phyloP scores from a whole-genome alignment of 345 rosid genomes.

The Orychophragmus violaceus region DNA sequence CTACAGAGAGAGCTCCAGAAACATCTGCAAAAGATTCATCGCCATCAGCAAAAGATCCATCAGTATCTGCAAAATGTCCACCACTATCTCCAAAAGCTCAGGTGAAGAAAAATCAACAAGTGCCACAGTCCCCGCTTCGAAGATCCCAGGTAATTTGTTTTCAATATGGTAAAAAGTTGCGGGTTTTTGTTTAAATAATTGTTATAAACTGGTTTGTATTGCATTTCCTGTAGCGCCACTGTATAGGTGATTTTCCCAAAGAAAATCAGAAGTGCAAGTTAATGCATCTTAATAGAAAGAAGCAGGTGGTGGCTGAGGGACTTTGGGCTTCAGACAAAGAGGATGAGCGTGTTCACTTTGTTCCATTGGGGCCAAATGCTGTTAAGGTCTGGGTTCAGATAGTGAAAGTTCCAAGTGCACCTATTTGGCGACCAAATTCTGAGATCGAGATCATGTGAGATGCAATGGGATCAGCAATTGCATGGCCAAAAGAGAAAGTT shows the following conservation, averaged over 20 bases:
- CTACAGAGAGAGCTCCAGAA: neutral
- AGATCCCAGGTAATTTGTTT: neutral
- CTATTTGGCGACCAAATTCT: neutral
- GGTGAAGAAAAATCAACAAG: neutral
- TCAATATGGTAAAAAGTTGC: neutral
- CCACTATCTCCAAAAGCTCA: neutral
- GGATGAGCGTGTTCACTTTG: neutral
- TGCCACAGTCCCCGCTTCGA: neutral
- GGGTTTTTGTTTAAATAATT: neutral
- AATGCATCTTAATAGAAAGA: neutral
- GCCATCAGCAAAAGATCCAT: too few species aligned
- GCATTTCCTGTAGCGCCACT: neutral
- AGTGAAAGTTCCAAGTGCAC: neutral
- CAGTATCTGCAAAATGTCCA: too few species aligned
- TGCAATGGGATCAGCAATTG: neutral
- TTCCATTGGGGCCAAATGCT: neutral
- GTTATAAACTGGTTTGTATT: neutral
- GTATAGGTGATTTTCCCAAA: neutral
- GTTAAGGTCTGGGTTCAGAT: neutral
- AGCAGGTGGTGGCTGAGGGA: neutral
- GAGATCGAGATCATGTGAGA: neutral
- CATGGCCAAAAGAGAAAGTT: neutral
- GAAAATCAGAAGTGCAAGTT: neutral
- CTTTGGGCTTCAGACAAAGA: neutral
- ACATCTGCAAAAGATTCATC: too few species aligned